phyloP scores from a whole-genome alignment of 1,284 basidiomycete genomes.

The Cutaneotrichosporon dermatis region DNA sequence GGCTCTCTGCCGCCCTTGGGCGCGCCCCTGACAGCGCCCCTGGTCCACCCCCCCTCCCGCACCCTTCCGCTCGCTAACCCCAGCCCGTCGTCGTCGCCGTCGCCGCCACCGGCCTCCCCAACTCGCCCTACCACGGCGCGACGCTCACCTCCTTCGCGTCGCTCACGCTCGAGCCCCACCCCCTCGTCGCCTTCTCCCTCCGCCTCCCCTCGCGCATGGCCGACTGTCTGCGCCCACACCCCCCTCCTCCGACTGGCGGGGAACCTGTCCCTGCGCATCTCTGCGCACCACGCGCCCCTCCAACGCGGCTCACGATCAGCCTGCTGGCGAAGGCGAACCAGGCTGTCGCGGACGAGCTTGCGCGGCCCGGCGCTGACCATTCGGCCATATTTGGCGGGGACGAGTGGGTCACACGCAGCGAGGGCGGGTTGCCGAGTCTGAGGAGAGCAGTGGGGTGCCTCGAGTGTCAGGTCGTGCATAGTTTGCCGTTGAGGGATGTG shows the following conservation, averaged over 20 bases:
- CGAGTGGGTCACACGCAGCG: constrained; percentile 14
- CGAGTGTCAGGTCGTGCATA: constrained; percentile 30
- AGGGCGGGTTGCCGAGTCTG: constrained; percentile 17
- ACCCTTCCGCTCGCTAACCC: neutral
- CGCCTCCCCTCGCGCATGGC: constrained; percentile 85
- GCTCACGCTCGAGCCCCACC: constrained; percentile 79
- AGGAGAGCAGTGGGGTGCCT: constrained; percentile 24
- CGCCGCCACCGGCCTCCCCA: constrained; percentile 11
- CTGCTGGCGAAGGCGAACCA: constrained; percentile 29
- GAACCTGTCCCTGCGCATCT: neutral
- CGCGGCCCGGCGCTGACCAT: constrained; percentile 28
- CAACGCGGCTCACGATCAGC: constrained; percentile 28
- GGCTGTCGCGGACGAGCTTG: constrained; percentile 31
- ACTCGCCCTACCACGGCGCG: constrained; percentile 63
- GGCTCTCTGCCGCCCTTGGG: no score
- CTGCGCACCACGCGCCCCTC: neutral
- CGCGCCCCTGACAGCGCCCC: no score
- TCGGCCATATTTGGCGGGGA: constrained; percentile 23
- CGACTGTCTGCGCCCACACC: constrained; percentile 52
- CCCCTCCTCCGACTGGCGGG: neutral
- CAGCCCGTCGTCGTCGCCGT: constrained; percentile 49
- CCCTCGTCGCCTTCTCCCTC: constrained; percentile 79
- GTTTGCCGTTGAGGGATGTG: constrained; percentile 22
- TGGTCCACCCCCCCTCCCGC: neutral
- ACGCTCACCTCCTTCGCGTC: constrained; percentile 88